Evolutionary conservation across 768 basidiomycete genomes (phyloP).

Genomic region (Trametes gibbosa): DNA sequence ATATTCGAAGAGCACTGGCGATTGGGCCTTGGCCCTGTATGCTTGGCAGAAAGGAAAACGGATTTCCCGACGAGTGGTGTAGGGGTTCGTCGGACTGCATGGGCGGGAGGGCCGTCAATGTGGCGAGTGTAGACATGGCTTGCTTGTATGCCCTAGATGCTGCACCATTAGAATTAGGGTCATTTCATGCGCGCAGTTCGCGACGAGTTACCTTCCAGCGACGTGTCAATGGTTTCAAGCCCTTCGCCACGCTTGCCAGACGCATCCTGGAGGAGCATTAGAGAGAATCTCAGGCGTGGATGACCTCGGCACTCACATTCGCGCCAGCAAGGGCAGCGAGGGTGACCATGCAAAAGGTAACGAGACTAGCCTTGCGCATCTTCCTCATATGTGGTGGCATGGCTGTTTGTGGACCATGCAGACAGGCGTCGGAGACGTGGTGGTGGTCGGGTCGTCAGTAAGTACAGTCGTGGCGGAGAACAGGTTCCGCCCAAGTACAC

Average conservation of each 20-base stretch:
- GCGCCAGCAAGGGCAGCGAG: slow-evolving; percentile 25
- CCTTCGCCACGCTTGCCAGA: slow-evolving; percentile 1
- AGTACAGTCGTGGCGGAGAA: no score
- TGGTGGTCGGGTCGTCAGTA: not conserved
- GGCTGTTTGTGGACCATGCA: not conserved
- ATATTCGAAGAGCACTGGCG: slow-evolving; percentile 66
- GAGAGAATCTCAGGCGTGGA: not conserved
- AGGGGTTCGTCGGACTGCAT: slow-evolving; percentile 54
- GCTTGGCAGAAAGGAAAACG: slow-evolving; percentile 67
- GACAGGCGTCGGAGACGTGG: not conserved
- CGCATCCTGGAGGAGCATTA: not conserved
- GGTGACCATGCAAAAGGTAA: slow-evolving; percentile 31
- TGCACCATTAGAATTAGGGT: slow-evolving; percentile 29
- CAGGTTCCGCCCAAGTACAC: no score
- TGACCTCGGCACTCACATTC: slow-evolving; percentile 10
- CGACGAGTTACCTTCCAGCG: slow-evolving; percentile 21
- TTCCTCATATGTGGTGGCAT: slow-evolving; percentile 4
- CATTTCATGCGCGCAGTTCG: not conserved
- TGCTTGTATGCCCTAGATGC: slow-evolving; percentile 75
- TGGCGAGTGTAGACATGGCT: slow-evolving; percentile 64
- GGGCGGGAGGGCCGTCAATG: slow-evolving; percentile 59
- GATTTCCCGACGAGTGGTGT: slow-evolving; percentile 46
- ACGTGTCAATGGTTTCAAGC: slow-evolving; percentile 17
- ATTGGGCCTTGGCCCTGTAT: slow-evolving; percentile 77
- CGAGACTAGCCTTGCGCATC: slow-evolving; percentile 28